Conservation (phyloP, 1,139 yeast genomes). For the Williopsis jadinii region DNA sequence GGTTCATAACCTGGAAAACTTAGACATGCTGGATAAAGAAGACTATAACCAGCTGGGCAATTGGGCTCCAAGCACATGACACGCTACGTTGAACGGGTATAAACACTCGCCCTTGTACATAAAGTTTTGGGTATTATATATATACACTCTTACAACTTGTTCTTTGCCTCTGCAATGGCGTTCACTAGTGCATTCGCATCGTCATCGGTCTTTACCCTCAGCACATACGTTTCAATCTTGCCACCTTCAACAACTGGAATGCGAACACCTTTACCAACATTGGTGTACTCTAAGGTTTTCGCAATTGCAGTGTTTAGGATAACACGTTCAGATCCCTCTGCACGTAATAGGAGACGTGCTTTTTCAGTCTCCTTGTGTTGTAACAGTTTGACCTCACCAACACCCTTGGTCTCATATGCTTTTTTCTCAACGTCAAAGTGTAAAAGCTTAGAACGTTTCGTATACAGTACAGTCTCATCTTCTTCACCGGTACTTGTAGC, state of each 20-base stretch:
- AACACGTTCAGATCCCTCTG: slow-evolving; percentile 86
- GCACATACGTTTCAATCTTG: slow-evolving; percentile 51
- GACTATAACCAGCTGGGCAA: slow-evolving; percentile 8
- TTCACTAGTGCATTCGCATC: slow-evolving; percentile 63
- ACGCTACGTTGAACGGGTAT: background rate
- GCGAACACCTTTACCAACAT: slow-evolving; percentile 53
- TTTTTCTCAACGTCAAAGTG: slow-evolving; percentile 46
- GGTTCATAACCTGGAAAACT: slow-evolving; percentile 74
- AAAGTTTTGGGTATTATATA: background rate
- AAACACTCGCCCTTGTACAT: background rate
- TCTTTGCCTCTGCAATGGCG: slow-evolving; percentile 17
- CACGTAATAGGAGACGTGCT: slow-evolving; percentile 68
- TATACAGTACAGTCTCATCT: slow-evolving; percentile 56
- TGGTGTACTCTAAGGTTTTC: slow-evolving; percentile 42
- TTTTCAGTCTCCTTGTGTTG: slow-evolving; percentile 51
- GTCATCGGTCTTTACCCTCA: slow-evolving; percentile 62
- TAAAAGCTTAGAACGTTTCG: slow-evolving; percentile 69
- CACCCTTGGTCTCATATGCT: slow-evolving; percentile 53
- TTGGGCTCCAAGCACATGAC: slow-evolving; percentile 4
- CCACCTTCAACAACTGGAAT: slow-evolving; percentile 44
- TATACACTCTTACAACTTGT: background rate
- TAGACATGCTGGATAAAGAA: slow-evolving; percentile 52
- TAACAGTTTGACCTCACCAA: slow-evolving; percentile 76
- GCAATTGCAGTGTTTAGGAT: slow-evolving; percentile 49
- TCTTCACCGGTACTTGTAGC: slow-evolving; percentile 78